Percentiles rank a stretch among this genome's conserved stretches.
These are phyloP conservation scores for Penicillium verhagenii DNA, from an alignment of 495 filamentous ascomycete species.

Conservation along the genomic window DNA sequence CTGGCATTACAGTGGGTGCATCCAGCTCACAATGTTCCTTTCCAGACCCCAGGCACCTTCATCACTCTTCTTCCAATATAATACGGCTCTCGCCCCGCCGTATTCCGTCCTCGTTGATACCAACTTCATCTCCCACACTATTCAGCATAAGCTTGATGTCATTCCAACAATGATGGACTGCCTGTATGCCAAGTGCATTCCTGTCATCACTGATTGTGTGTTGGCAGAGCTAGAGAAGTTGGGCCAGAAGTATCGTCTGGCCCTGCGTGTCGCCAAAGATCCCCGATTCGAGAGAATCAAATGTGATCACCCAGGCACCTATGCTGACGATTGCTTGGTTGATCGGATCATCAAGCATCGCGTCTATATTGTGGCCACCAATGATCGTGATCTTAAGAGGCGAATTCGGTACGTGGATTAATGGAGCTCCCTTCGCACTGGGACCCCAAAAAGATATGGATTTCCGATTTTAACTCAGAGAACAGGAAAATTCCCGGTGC, in stretches of 20 bases:
- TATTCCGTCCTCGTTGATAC: slow-evolving; percentile 85
- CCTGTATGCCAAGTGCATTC: slow-evolving; percentile 53
- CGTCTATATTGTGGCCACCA: slow-evolving; percentile 87
- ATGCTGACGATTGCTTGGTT: slow-evolving; percentile 95
- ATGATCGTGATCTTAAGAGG: slow-evolving; percentile 75
- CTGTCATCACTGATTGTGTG: slow-evolving; percentile 51
- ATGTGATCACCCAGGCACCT: slow-evolving; percentile 87
- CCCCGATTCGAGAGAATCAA: slow-evolving; percentile 80
- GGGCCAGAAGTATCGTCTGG: slow-evolving; percentile 84
- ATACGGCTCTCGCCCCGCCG: slow-evolving; percentile 85
- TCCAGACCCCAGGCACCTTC: slow-evolving; percentile 69
- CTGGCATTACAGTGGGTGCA: neutral
- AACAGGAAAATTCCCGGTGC: slow-evolving; percentile 42
- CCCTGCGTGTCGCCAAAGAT: slow-evolving; percentile 87
- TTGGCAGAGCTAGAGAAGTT: slow-evolving; percentile 87
- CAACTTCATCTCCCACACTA: slow-evolving; percentile 91
- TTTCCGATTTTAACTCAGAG: neutral
- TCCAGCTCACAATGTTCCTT: neutral
- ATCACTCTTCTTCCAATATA: slow-evolving; percentile 91
- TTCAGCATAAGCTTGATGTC: slow-evolving; percentile 85
- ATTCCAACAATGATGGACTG: slow-evolving; percentile 86
- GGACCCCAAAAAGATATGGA: neutral
- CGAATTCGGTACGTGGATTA: slow-evolving; percentile 55
- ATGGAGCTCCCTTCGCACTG: too few relatives aligned
- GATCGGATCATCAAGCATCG: slow-evolving; percentile 76